These are phyloP conservation scores for Crotalaria pallida DNA, from an alignment of 306 rosid species.

Conservation along the genomic window DNA sequence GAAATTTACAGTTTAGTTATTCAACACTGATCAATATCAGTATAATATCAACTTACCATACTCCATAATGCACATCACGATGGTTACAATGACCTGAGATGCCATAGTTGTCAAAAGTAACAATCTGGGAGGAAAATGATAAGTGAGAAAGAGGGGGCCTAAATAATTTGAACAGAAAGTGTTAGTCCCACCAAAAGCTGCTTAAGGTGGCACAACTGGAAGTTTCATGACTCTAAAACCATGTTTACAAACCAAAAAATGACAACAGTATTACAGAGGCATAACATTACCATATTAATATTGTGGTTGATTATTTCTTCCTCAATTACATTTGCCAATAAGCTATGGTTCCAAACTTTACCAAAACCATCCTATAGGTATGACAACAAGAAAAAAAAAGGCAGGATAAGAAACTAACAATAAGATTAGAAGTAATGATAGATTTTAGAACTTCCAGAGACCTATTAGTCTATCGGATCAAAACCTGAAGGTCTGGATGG, in stretches of 20 bases:
- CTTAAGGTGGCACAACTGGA: constrained; percentile 14
- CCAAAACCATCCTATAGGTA: constrained; percentile 90
- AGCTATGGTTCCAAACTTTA: constrained; percentile 59
- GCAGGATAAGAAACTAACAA: constrained; percentile 15
- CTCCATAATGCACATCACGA: constrained; percentile 68
- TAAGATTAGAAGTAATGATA: not conserved
- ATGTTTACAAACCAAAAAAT: not conserved
- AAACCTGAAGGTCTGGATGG: constrained; percentile 88
- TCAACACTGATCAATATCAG: constrained; percentile 14
- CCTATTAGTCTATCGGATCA: constrained; percentile 21
- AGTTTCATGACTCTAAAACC: not conserved
- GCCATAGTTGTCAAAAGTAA: constrained; percentile 78
- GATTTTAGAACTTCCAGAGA: constrained; percentile 24
- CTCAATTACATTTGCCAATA: constrained; percentile 54
- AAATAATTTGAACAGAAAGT: not conserved
- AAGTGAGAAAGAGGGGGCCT: constrained; percentile 2
- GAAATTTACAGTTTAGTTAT: not conserved
- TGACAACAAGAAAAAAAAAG: constrained; percentile 17
- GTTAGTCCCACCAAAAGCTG: constrained; percentile 2
- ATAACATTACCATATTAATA: constrained; percentile 59
- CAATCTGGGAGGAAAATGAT: constrained; percentile 44
- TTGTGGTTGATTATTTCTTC: constrained; percentile 38
- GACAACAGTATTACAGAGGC: not conserved
- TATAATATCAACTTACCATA: constrained; percentile 44
- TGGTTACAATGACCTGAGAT: constrained; percentile 96